These are phyloP conservation scores for Glaciozyma antarctica DNA, from an alignment of 768 basidiomycete species.

Conservation along the genomic window DNA sequence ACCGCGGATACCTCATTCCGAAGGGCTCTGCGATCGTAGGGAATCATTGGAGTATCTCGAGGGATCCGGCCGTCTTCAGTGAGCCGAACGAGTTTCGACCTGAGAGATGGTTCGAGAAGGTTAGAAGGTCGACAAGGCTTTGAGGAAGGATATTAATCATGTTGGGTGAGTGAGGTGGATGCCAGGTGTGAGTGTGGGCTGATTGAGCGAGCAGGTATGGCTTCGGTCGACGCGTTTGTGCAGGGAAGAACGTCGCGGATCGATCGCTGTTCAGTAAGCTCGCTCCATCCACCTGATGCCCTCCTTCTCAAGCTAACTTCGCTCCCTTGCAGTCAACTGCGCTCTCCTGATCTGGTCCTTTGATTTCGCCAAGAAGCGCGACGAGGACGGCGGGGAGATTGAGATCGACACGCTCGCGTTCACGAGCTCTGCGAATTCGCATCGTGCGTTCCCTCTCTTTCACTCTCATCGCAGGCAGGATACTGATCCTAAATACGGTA, in stretches of 20 bases:
- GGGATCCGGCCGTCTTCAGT: constrained; percentile 9
- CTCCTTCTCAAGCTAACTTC: background rate
- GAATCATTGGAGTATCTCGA: constrained; percentile 1
- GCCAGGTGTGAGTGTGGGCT: background rate
- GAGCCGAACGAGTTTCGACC: constrained; percentile 32
- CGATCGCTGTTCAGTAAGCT: background rate
- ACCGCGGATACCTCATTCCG: background rate
- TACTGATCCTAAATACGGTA: no score
- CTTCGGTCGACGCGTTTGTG: background rate
- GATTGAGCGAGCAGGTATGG: background rate
- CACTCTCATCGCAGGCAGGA: no score
- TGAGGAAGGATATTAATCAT: background rate
- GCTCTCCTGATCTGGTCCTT: background rate
- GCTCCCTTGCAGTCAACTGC: background rate
- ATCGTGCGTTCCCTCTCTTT: background rate
- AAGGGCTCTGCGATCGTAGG: background rate
- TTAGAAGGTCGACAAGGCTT: background rate
- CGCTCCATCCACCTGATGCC: background rate
- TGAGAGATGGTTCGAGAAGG: constrained; percentile 21
- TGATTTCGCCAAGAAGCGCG: background rate
- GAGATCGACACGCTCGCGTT: background rate
- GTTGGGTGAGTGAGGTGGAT: background rate
- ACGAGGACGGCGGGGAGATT: background rate
- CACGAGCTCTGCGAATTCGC: background rate
- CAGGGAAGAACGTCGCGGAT: background rate